Conservation (phyloP, 208 protist species). For the Phytomonas sp. region DNA sequence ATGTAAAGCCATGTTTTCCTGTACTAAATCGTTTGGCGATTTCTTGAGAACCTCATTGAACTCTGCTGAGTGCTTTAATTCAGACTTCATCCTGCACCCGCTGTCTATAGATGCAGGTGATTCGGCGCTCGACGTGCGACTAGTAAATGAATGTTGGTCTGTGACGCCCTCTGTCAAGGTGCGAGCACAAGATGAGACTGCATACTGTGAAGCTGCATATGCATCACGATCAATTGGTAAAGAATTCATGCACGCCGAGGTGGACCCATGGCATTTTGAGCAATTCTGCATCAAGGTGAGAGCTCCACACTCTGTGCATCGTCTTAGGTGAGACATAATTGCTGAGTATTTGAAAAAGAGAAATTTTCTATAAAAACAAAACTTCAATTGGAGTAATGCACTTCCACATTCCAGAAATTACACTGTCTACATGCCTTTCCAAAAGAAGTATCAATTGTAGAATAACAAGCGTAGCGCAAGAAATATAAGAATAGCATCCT, state of each 20-base stretch:
- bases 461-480: neutral
- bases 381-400: neutral
- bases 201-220: neutral
- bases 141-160: neutral
- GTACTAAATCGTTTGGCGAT: neutral
- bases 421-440: neutral
- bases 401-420: neutral
- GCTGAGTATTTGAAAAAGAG: neutral
- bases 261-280: slow-evolving; percentile 25
- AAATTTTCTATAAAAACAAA: neutral
- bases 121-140: neutral
- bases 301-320: slow-evolving; percentile 20
- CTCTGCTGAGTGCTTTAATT: neutral
- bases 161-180: neutral
- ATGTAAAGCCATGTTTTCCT: slow-evolving; percentile 15
- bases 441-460: neutral
- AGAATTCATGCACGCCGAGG: slow-evolving; percentile 9
- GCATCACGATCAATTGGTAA: neutral
- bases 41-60: neutral
- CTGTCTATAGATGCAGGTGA: neutral
- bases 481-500: neutral
- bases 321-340: slow-evolving; percentile 15
- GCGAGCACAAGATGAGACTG: neutral
- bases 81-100: neutral
- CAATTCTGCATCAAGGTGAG: slow-evolving; percentile 36